Conservation (phyloP, 768 basidiomycete species). For the Lactarius tabidus region DNA sequence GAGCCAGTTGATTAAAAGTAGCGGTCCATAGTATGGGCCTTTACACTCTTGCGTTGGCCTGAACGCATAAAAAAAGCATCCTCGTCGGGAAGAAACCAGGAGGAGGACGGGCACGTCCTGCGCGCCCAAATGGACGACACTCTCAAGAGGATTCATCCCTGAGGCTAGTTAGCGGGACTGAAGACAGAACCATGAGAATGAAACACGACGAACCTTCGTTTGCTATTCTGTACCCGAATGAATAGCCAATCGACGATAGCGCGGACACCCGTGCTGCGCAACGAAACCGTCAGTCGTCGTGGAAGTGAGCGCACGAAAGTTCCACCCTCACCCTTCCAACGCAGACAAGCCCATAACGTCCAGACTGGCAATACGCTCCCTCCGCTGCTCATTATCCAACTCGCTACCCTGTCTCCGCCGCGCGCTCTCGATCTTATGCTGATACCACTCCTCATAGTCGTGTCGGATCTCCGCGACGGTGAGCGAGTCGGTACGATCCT, state of each 20-base stretch:
- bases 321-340: conserved; percentile 68
- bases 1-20: conserved; percentile 29
- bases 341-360: conserved; percentile 85
- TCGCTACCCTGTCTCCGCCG: conserved; percentile 44
- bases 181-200: neutral
- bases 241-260: conserved; percentile 95
- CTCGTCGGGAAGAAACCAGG: neutral
- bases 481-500: conserved; percentile 75
- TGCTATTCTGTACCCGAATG: conserved; percentile 86
- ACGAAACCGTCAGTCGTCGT: neutral
- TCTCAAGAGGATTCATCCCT: conserved; percentile 20
- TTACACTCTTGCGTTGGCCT: conserved; percentile 5
- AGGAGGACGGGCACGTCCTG: neutral
- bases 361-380: conserved; percentile 45
- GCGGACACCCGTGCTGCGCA: conserved; percentile 73
- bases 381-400: conserved; percentile 30
- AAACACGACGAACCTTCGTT: conserved; percentile 45
- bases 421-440: conserved; percentile 66
- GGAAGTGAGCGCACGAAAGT: neutral
- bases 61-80: conserved; percentile 1
- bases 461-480: conserved; percentile 89
- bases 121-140: neutral
- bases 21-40: neutral
- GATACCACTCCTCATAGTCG: conserved; percentile 84
- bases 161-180: neutral